phyloP scores from a whole-genome alignment of 2,329 filamentous ascomycete genomes.

The Epichloe typhina region DNA sequence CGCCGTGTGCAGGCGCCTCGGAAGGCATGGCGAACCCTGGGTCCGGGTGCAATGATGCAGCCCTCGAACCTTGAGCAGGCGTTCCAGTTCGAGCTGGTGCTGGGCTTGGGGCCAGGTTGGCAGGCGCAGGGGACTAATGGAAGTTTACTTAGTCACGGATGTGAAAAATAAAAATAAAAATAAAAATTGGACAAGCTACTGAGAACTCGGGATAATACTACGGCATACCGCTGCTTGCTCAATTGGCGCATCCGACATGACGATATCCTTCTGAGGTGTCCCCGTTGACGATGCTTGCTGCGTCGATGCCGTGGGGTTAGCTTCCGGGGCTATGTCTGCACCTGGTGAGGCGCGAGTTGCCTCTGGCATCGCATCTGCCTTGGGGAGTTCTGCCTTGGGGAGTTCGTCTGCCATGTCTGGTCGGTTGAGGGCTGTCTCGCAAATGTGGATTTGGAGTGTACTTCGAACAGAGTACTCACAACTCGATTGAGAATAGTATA shows the following conservation, averaged over 20 bases:
- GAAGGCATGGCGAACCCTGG: constrained; percentile 39
- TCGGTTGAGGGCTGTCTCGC: not conserved
- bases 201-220: not conserved
- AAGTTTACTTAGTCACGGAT: not conserved
- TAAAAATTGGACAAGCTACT: not conserved
- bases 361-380: constrained; percentile 10
- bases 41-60: constrained; percentile 45
- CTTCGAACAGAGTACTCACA: not conserved
- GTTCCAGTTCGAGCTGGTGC: constrained; percentile 34
- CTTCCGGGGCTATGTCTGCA: constrained; percentile 11
- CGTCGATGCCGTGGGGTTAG: constrained; percentile 7
- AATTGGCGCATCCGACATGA: constrained; percentile 29
- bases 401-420: constrained; percentile 19
- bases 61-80: constrained; percentile 37
- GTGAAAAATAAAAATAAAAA: not conserved
- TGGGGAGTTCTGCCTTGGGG: constrained; percentile 11
- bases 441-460: not conserved
- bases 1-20: constrained; percentile 51
- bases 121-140: constrained; percentile 23
- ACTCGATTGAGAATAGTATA: too few species aligned
- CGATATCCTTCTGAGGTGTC: constrained; percentile 23
- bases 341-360: constrained; percentile 10
- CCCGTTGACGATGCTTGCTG: constrained; percentile 7
- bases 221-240: constrained; percentile 28
- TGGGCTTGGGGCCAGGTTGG: constrained; percentile 26